These are phyloP conservation scores for Caryopteris hybrid DNA, from an alignment of 305 asterid species.

Conservation along the genomic window DNA sequence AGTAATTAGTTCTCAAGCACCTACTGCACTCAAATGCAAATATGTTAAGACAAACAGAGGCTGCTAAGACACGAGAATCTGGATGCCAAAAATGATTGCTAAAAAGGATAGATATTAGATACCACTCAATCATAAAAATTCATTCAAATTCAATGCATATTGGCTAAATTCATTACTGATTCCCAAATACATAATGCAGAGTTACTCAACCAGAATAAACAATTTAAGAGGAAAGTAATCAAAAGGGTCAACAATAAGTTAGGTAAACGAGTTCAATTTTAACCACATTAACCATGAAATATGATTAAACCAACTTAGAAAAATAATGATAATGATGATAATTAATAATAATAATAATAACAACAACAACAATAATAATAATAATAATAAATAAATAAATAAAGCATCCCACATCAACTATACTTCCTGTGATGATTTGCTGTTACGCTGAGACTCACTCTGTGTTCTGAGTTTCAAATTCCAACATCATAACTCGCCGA, in stretches of 20 bases:
- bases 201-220: not conserved
- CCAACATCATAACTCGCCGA: not conserved
- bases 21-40: constrained; percentile 15
- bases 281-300: constrained; percentile 1
- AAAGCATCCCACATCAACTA: no score
- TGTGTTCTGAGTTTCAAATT: not conserved
- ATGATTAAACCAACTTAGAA: not conserved
- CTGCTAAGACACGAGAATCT: not conserved
- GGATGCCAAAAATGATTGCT: not conserved
- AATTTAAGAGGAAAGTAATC: not conserved
- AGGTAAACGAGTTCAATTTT: not conserved
- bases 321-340: no score
- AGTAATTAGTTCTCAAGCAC: not conserved
- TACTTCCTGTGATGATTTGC: no score
- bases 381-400: no score
- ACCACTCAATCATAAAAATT: not conserved
- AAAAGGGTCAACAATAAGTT: not conserved
- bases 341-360: no score
- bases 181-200: not conserved
- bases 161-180: not conserved
- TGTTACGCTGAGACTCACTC: not conserved
- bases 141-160: not conserved
- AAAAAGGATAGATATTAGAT: not conserved
- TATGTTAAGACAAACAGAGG: not conserved
- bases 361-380: no score